phyloP scores from a whole-genome alignment of 768 basidiomycete genomes.

The Collybia nuda region DNA sequence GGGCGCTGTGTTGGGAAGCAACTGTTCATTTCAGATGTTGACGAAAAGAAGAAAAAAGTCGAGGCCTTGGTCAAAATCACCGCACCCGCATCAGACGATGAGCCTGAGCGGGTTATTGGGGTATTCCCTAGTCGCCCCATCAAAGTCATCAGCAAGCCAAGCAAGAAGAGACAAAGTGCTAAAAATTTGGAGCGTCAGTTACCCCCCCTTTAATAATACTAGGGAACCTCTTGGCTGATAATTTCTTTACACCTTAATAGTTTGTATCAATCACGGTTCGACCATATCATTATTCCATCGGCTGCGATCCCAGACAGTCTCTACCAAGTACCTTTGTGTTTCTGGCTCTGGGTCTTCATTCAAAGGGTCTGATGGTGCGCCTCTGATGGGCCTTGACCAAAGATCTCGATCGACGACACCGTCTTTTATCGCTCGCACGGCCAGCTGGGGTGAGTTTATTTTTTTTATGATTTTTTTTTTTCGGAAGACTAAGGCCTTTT shows the following conservation, averaged over 20 bases:
- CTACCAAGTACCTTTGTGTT: conserved; percentile 94
- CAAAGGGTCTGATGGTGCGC: conserved; percentile 90
- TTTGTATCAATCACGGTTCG: conserved; percentile 94
- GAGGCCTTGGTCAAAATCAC: conserved; percentile 90
- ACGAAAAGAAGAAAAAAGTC: conserved; percentile 94
- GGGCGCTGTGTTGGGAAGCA: conserved; percentile 94
- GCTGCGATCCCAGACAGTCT: conserved; percentile 92
- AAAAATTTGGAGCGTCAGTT: conserved; percentile 89
- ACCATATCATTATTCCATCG: conserved; percentile 96
- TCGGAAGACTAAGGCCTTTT: background rate
- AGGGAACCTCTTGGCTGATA: conserved; percentile 7
- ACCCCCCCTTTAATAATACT: conserved; percentile 7
- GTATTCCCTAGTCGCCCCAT: conserved; percentile 93
- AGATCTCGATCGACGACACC: conserved; percentile 71
- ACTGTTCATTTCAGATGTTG: conserved; percentile 92
- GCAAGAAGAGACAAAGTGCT: conserved; percentile 93
- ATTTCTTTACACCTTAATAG: conserved; percentile 36
- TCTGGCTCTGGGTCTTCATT: conserved; percentile 91
- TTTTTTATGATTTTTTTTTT: conserved; percentile 6
- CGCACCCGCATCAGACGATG: conserved; percentile 76
- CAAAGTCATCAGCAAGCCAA: conserved; percentile 97
- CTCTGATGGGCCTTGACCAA: conserved; percentile 78
- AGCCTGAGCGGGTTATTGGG: conserved; percentile 82
- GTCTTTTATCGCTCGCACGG: conserved; percentile 87
- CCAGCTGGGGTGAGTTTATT: conserved; percentile 74